Evolutionary conservation across 1,139 yeast species (phyloP).

Genomic region (Taiozyma sp.): DNA sequence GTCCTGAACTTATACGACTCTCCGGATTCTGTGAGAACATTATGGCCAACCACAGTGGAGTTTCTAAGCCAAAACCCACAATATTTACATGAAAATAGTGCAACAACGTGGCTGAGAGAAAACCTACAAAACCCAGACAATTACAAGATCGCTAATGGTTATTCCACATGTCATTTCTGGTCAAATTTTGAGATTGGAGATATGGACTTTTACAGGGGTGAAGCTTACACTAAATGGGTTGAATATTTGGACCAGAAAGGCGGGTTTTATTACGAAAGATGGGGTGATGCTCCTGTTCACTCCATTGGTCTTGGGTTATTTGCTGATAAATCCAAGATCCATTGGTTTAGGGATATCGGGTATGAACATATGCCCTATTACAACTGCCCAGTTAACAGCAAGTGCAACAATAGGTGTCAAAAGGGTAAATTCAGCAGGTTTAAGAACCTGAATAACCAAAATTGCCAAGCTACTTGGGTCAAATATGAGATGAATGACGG

Average conservation of each 20-base stretch:
- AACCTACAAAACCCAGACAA: conserved; percentile 57
- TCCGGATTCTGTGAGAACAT: conserved; percentile 52
- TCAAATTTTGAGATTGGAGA: conserved; percentile 81
- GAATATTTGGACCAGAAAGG: conserved; percentile 62
- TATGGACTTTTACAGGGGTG: conserved; percentile 70
- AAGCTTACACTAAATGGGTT: conserved; percentile 63
- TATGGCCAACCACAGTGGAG: conserved; percentile 68
- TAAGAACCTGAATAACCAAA: conserved; percentile 50
- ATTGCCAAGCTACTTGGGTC: conserved; percentile 74
- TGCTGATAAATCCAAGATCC: conserved; percentile 64
- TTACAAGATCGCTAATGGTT: conserved; percentile 51
- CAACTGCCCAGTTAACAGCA: conserved; percentile 57
- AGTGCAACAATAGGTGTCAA: conserved; percentile 36
- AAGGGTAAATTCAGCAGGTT: conserved; percentile 43
- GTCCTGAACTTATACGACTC: conserved; percentile 65
- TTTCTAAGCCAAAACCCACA: conserved; percentile 55
- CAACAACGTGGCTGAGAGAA: conserved; percentile 72
- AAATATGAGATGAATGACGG: conserved; percentile 47
- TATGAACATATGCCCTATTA: conserved; percentile 69
- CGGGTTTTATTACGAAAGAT: conserved; percentile 80
- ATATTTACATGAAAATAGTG: conserved; percentile 60
- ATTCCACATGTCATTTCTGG: conserved; percentile 88
- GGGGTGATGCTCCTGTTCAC: conserved; percentile 95
- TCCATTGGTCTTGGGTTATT: conserved; percentile 71
- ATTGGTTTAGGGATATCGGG: conserved; percentile 89